Base-by-base conservation (phyloP, 805 yeast species). In the Teunomyces aglyptinius region DNA sequence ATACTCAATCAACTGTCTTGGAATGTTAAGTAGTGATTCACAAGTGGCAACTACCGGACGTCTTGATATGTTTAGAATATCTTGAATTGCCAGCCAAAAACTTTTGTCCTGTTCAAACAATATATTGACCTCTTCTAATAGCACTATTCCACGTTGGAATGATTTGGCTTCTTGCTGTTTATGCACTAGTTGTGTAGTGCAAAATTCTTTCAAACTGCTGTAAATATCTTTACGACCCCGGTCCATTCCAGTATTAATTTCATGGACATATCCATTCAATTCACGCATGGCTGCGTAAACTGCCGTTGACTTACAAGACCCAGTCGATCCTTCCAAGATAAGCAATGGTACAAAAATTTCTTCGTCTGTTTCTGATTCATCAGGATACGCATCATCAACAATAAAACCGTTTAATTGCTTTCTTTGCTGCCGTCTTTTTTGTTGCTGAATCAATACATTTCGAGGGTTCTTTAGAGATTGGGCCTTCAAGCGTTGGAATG, bases 121-220 rank as follows among this genome's bases (percentile, higher is more conserved):
- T 8, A 88, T 71, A 60, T 92, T 96, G 34, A 87, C 91, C 56
- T 92, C 97, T 55, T 91, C 96, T 47, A 92, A 73, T 28, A 94
- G 64, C 3, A 94, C 83, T 5, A 89, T 68, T 6, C 92, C 90
- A 48, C 80, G 75, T 49, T 76, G 81, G 43, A 76, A 77, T 6
- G 41, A 46, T 34, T 51, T 48, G 12, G 48, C 50, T 18, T 63
- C 64, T 26, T 49, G 45, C n/a, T 45, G 57, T 41, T 70, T 70
- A 52, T 85, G 88, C 1, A 92, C 91, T 40, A 86, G 69, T 49
- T 89, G 89, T 0, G 96, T 86, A 3, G 96, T 91, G 46, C 92
- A 82, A 44, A 90, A 77, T 57, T 95, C 97, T 41, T 77, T 82
- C 32, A 92, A 70, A 24, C 72, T 78, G 20, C 81, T 77, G 43